Evolutionary conservation across 1,139 yeast species (phyloP).

Genomic region (Candida tetrigidarum): DNA sequence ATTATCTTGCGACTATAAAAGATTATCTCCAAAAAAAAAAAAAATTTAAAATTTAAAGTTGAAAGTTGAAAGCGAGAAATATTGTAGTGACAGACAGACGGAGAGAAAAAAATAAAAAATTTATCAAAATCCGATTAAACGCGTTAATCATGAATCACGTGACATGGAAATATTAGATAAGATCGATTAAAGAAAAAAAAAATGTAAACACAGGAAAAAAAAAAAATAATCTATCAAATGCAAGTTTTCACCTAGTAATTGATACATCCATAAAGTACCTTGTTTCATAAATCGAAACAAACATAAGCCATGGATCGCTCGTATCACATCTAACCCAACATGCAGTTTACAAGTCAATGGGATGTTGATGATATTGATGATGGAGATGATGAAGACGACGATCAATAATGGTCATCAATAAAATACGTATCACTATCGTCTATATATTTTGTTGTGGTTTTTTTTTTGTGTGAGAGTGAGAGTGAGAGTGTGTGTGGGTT

Average conservation of each 20-base stretch:
- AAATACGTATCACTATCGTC: too few species aligned
- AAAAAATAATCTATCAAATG: neutral
- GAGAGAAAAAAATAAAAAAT: neutral
- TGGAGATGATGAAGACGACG: too few species aligned
- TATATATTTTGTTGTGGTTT: neutral
- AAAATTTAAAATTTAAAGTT: neutral
- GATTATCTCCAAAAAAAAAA: neutral
- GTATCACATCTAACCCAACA: constrained; percentile 1
- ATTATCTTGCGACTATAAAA: neutral
- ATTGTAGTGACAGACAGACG: neutral
- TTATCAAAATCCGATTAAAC: neutral
- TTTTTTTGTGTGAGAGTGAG: too few species aligned
- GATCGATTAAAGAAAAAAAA: neutral
- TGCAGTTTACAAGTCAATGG: constrained; percentile 3
- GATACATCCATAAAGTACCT: neutral
- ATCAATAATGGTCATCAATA: neutral
- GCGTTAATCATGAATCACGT: neutral
- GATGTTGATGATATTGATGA: too few species aligned
- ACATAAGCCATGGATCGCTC: neutral
- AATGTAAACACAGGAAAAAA: too few species aligned
- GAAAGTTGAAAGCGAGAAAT: neutral
- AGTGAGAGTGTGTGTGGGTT: too few species aligned
- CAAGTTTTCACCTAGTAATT: constrained; percentile 1
- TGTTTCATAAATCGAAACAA: too few species aligned
- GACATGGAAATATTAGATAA: neutral